A percentile compares a stretch with the other conserved stretches of the same genome.
These are phyloP conservation scores for Mycena rosella DNA, from an alignment of 768 basidiomycete genomes.

Conservation along the genomic window DNA sequence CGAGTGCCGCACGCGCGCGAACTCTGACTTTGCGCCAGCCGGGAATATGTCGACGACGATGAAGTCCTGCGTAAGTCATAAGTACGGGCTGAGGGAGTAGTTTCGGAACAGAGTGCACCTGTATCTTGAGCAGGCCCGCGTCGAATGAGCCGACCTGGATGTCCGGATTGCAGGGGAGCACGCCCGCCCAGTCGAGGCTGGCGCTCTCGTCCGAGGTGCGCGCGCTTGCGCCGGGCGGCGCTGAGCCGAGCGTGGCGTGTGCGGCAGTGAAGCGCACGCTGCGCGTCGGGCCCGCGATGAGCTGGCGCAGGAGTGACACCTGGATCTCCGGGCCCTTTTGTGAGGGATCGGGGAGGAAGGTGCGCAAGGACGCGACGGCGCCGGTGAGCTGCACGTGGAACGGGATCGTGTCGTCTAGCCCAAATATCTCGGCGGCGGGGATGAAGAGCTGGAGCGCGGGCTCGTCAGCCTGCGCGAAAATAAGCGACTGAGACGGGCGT, in stretches of 20 bases:
- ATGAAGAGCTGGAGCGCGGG: conserved; percentile 17
- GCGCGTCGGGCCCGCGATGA: neutral
- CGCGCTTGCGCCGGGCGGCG: neutral
- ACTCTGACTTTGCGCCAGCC: neutral
- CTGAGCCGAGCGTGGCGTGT: neutral
- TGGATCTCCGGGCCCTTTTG: neutral
- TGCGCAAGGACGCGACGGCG: conserved; percentile 7
- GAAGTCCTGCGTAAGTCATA: conserved; percentile 5
- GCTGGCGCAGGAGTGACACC: conserved; percentile 24
- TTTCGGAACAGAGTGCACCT: neutral
- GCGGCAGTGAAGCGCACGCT: neutral
- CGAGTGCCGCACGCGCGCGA: conserved; percentile 8
- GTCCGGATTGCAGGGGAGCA: neutral
- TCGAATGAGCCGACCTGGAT: conserved; percentile 17
- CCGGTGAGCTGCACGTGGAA: conserved; percentile 26
- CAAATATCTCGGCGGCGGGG: conserved; percentile 11
- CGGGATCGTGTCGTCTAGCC: conserved; percentile 15
- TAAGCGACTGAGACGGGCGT: neutral
- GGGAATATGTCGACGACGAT: conserved; percentile 17
- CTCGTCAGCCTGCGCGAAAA: neutral
- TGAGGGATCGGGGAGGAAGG: neutral
- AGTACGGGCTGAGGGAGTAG: neutral
- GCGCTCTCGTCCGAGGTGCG: neutral
- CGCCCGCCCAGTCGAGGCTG: conserved; percentile 24
- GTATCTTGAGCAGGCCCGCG: conserved; percentile 16